Conservation (phyloP, 1,284 basidiomycete species). For the Sanghuangporus baumii region DNA sequence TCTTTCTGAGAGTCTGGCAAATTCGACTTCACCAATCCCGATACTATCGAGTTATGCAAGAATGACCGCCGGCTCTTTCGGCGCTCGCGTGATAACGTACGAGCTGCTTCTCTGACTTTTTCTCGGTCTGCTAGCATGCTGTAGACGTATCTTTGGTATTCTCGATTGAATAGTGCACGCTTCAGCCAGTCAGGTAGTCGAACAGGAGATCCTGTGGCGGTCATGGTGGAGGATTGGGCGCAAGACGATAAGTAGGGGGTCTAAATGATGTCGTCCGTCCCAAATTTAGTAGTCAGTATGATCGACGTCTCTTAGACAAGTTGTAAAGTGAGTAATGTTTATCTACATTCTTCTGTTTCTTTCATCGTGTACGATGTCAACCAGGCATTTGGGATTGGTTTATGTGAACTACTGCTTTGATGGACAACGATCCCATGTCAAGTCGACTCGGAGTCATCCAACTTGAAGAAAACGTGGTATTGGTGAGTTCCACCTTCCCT, state of each 20-base stretch:
- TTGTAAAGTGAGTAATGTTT: too few species aligned
- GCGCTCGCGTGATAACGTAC: slow-evolving; percentile 30
- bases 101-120: slow-evolving; percentile 29
- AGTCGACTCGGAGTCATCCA: not conserved
- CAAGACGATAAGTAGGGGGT: not conserved
- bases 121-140: slow-evolving; percentile 39
- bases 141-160: slow-evolving; percentile 32
- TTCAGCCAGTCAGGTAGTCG: slow-evolving; percentile 27
- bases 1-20: slow-evolving; percentile 23
- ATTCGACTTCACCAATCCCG: slow-evolving; percentile 20
- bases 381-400: not conserved
- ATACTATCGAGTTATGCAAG: slow-evolving; percentile 21
- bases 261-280: not conserved
- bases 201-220: not conserved
- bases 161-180: slow-evolving; percentile 24
- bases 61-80: slow-evolving; percentile 22
- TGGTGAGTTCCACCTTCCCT: not conserved
- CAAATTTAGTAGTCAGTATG: not conserved
- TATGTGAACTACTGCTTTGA: not conserved
- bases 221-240: not conserved
- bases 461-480: not conserved
- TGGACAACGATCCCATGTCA: slow-evolving; percentile 4
- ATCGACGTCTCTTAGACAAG: not conserved
- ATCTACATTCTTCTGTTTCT: too few species aligned
- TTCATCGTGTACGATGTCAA: too few species aligned